Evolutionary conservation across 2,329 filamentous ascomycete genomes (phyloP), one percentile per base, ranked within the genome.

Genomic region (Neurospora sp.): DNA sequence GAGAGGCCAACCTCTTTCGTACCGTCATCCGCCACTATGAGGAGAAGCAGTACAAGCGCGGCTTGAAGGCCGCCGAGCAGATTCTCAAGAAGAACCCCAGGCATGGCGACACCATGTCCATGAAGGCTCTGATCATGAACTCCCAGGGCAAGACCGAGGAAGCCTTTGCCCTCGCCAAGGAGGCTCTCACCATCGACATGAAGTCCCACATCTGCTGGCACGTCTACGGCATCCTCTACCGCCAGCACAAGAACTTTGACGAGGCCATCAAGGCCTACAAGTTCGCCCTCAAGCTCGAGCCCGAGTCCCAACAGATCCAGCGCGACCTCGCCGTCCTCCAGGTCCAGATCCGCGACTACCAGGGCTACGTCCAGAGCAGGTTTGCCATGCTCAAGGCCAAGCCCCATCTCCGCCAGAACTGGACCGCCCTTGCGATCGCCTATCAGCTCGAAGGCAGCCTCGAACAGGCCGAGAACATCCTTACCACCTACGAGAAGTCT

Each of bases 171-270:
- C 86, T 99, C 71, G 95, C 92, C 77, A 99, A 97, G 83, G 88
- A 93, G 74, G 96, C 96, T 40, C 85, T 99, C 76, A 93, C 91
- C 74, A 93, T 94, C 77, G 94, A 98, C 80, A 98, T 99, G 94
- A 97, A 96, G 84, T 97, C 94, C 77, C 95, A 98, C 82, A 94
- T 99, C 77, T 98, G 94, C 85, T 99, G 96, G 96, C 96, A 99
- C 81, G 96, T 99, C 72, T 99, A 98, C 80, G 96, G 96, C 39
- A 83, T 99, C 75, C 86, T 99, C 67, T 98, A 97, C 82, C 90
- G 95, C 68, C 91, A 92, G 67, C 91, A 92, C 78, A 98, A 98
- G 86, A 98, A 99, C 82, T 98, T 96, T 76, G 96, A 98, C 80
- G 96, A 98, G 83, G 95, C 96, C 10, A 97, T 97, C 83, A 98